phyloP scores from a whole-genome alignment of 148 eudicot species.

The Suaeda aralocaspica region DNA sequence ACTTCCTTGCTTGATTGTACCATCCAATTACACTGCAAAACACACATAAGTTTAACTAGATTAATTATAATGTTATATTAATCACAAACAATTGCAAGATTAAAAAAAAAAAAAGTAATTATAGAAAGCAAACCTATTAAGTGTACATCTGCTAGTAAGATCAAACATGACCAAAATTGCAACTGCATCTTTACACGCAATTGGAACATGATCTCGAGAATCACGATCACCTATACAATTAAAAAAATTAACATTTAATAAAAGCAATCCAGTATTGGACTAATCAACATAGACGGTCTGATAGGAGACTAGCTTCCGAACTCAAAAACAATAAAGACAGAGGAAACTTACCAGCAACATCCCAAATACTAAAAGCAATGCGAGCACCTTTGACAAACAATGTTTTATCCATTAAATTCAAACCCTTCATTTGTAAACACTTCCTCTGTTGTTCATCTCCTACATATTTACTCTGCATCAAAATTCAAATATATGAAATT shows the following conservation, averaged over 20 bases:
- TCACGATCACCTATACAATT: conserved; percentile 41
- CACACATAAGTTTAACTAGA: background rate
- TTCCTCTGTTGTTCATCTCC: conserved; percentile 79
- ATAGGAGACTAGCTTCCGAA: too few relatives aligned
- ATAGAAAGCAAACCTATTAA: conserved; percentile 40
- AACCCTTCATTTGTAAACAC: conserved; percentile 64
- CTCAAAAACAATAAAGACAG: background rate
- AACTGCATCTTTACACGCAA: conserved; percentile 80
- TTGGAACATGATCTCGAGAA: conserved; percentile 63
- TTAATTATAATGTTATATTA: background rate
- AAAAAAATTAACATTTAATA: background rate
- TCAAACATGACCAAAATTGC: conserved; percentile 84
- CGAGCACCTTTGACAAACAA: conserved; percentile 61
- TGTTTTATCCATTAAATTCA: conserved; percentile 78
- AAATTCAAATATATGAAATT: background rate
- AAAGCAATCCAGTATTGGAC: too few relatives aligned
- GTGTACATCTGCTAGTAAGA: conserved; percentile 78
- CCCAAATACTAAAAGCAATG: conserved; percentile 87
- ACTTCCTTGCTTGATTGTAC: conserved; percentile 71
- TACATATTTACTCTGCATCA: conserved; percentile 62
- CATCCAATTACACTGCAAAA: conserved; percentile 64
- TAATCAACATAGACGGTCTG: too few relatives aligned
- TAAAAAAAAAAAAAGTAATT: background rate
- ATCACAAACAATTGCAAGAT: background rate
- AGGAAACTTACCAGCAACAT: conserved; percentile 63